These are phyloP conservation scores for Aspergillus sp. DNA, from an alignment of 2,329 filamentous ascomycete genomes.

Conservation along the genomic window DNA sequence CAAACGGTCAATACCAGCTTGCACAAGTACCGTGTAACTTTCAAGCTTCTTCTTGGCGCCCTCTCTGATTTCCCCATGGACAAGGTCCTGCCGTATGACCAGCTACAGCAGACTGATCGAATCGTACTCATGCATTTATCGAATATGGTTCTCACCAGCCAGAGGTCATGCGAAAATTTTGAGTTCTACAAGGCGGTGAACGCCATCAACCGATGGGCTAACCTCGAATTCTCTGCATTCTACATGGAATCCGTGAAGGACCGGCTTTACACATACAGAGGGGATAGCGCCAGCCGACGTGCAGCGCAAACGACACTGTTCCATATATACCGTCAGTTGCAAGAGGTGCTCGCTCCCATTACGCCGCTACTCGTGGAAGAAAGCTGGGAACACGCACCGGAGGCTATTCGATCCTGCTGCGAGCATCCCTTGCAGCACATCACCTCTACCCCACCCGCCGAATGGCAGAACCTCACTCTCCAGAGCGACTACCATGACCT, in stretches of 20 bases:
- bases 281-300: slow-evolving; percentile 52
- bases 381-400: slow-evolving; percentile 69
- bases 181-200: slow-evolving; percentile 75
- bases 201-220: slow-evolving; percentile 71
- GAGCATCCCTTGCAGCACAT: slow-evolving; percentile 39
- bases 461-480: slow-evolving; percentile 42
- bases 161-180: slow-evolving; percentile 57
- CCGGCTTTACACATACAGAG: slow-evolving; percentile 73
- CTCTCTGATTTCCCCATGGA: slow-evolving; percentile 49
- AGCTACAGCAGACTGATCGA: slow-evolving; percentile 57
- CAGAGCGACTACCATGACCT: slow-evolving; percentile 37
- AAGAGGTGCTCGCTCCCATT: slow-evolving; percentile 72
- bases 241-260: slow-evolving; percentile 94
- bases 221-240: slow-evolving; percentile 77
- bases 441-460: slow-evolving; percentile 18
- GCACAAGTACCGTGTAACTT: slow-evolving; percentile 78
- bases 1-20: slow-evolving; percentile 66
- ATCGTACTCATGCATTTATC: slow-evolving; percentile 70
- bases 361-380: slow-evolving; percentile 81
- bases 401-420: slow-evolving; percentile 49
- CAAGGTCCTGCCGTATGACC: slow-evolving; percentile 31
- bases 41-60: slow-evolving; percentile 83
- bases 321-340: slow-evolving; percentile 60
- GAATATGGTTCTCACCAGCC: slow-evolving; percentile 57
- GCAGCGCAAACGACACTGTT: slow-evolving; percentile 51